Percentiles rank a stretch among this genome's conserved stretches.
phyloP scores from a whole-genome alignment of 2,329 filamentous ascomycete genomes.

The Aspergillus fumigatus region DNA sequence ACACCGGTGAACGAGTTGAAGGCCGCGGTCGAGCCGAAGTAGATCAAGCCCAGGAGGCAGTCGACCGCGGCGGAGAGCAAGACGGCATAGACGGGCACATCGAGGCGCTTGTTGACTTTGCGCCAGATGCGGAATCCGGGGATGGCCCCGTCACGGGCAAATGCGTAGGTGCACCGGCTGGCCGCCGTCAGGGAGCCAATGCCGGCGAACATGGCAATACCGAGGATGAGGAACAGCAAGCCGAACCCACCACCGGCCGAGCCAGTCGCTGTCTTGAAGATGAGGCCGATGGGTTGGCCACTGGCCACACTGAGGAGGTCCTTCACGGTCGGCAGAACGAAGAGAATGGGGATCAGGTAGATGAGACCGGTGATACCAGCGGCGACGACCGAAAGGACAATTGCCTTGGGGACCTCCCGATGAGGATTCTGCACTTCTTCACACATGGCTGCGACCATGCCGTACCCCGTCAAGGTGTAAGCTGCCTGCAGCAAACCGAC shows the following conservation, averaged over 20 bases:
- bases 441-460: slow-evolving; percentile 68
- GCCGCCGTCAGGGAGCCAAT: slow-evolving; percentile 71
- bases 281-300: slow-evolving; percentile 68
- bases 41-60: slow-evolving; percentile 70
- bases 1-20: slow-evolving; percentile 79
- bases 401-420: slow-evolving; percentile 65
- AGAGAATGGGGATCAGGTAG: slow-evolving; percentile 70
- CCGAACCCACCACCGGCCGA: slow-evolving; percentile 70
- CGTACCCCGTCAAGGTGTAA: slow-evolving; percentile 53
- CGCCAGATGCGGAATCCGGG: slow-evolving; percentile 65
- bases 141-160: slow-evolving; percentile 70
- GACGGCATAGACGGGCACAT: slow-evolving; percentile 67
- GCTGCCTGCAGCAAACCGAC: slow-evolving; percentile 64
- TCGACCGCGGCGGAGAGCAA: slow-evolving; percentile 64
- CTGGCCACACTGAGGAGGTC: slow-evolving; percentile 62
- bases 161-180: slow-evolving; percentile 70
- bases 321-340: slow-evolving; percentile 66
- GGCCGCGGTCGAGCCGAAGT: slow-evolving; percentile 70
- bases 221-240: slow-evolving; percentile 69
- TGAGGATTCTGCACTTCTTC: slow-evolving; percentile 67
- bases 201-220: slow-evolving; percentile 72
- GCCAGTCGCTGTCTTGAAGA: slow-evolving; percentile 73
- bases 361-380: slow-evolving; percentile 62
- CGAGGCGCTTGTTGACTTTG: slow-evolving; percentile 59
- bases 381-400: slow-evolving; percentile 64